These are phyloP conservation scores for Cladobotryum mycophilum DNA, from an alignment of 2,329 filamentous ascomycete genomes.

Conservation along the genomic window DNA sequence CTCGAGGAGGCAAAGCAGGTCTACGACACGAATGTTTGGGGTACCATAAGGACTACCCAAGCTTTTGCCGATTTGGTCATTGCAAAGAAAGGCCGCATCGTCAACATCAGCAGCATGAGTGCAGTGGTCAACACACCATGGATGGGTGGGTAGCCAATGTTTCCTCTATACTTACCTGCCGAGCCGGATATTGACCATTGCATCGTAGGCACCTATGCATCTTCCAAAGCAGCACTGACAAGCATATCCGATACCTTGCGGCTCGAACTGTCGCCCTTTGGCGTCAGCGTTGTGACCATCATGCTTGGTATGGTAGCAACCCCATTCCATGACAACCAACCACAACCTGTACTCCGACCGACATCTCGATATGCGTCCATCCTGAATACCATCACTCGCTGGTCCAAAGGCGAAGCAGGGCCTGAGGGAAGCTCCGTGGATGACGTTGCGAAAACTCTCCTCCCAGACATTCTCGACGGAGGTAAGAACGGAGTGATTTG, in stretches of 20 bases:
- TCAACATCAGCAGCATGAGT: conserved; percentile 26
- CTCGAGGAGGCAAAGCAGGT: conserved; percentile 18
- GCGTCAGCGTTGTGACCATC: conserved; percentile 18
- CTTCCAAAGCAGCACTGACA: conserved; percentile 11
- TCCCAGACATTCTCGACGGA: conserved; percentile 5
- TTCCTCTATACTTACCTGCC: neutral
- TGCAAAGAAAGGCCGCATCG: conserved; percentile 19
- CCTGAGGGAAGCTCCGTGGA: conserved; percentile 4
- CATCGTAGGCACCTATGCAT: conserved; percentile 9
- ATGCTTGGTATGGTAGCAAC: conserved; percentile 6
- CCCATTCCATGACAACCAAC: conserved; percentile 6
- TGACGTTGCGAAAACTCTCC: neutral
- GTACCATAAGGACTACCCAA: conserved; percentile 22
- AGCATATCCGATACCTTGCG: conserved; percentile 19
- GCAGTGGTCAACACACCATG: conserved; percentile 20
- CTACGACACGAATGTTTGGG: conserved; percentile 27
- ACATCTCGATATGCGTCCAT: conserved; percentile 3
- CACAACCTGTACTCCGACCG: conserved; percentile 1
- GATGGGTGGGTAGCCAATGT: conserved; percentile 11
- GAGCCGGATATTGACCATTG: neutral
- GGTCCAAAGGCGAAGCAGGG: conserved; percentile 7
- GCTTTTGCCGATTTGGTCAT: conserved; percentile 23
- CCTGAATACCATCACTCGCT: conserved; percentile 5
- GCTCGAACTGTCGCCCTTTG: conserved; percentile 20
- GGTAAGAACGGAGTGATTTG: conserved; percentile 1